Evolutionary conservation across 208 protist genomes (phyloP).

Genomic region (Sergeia podlipaevii): DNA sequence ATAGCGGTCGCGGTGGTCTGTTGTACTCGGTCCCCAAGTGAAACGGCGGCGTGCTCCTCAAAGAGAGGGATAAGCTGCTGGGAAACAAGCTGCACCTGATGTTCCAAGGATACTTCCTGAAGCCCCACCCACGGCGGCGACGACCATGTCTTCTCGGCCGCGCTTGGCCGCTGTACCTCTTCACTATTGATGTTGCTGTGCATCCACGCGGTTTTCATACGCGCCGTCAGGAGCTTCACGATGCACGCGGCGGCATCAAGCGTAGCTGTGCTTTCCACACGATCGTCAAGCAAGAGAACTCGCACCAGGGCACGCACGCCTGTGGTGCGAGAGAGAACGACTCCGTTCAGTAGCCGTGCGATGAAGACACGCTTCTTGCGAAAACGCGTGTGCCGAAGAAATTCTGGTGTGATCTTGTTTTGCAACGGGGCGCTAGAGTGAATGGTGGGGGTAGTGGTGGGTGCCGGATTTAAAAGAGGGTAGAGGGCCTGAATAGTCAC

Average conservation of each 20-base stretch:
- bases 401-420: conserved; percentile 39
- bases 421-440: conserved; percentile 3
- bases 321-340: conserved; percentile 29
- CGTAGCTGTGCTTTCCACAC: conserved; percentile 28
- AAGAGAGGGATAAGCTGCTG: conserved; percentile 46
- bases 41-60: conserved; percentile 18
- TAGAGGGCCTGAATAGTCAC: conserved; percentile 58
- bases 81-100: conserved; percentile 29
- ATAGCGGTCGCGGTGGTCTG: neutral
- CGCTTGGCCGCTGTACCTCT: neutral
- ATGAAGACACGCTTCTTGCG: conserved; percentile 24
- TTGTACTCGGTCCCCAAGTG: neutral
- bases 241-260: conserved; percentile 50
- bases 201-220: conserved; percentile 9
- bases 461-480: conserved; percentile 45
- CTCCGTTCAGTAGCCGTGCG: conserved; percentile 37
- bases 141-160: neutral
- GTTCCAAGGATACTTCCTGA: conserved; percentile 16
- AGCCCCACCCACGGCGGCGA: neutral
- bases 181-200: neutral
- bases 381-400: conserved; percentile 37
- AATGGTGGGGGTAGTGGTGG: neutral
- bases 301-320: conserved; percentile 50
- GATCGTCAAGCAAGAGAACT: conserved; percentile 63
- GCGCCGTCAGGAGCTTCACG: conserved; percentile 31